Percentiles rank a stretch among this genome's conserved stretches.
These are phyloP conservation scores for Oryza meridionalis DNA, from an alignment of 176 grass and related monocot genomes.

Conservation along the genomic window DNA sequence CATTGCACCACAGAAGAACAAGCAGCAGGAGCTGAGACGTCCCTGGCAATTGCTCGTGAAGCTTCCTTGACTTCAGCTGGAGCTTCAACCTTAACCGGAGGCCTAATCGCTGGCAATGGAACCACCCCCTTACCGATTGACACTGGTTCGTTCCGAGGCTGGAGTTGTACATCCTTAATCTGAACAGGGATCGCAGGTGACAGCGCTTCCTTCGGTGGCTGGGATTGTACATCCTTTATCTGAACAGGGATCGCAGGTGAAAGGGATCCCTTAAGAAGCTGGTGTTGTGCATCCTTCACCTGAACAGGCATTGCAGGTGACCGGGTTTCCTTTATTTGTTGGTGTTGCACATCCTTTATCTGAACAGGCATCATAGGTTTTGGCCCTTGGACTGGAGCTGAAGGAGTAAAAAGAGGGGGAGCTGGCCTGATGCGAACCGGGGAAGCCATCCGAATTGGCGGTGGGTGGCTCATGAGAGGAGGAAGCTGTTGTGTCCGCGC, in stretches of 20 bases:
- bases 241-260: slow-evolving; percentile 54
- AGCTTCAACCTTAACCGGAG: slow-evolving; percentile 41
- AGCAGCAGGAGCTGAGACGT: slow-evolving; percentile 17
- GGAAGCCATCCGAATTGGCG: slow-evolving; percentile 74
- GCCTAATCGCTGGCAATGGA: background rate
- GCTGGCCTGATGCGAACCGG: slow-evolving; percentile 80
- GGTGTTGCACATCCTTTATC: slow-evolving; percentile 60
- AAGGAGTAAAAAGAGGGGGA: slow-evolving; percentile 66
- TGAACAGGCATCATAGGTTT: slow-evolving; percentile 57
- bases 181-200: slow-evolving; percentile 43
- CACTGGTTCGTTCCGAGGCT: slow-evolving; percentile 24
- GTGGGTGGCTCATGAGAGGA: slow-evolving; percentile 65
- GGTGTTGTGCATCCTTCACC: slow-evolving; percentile 60
- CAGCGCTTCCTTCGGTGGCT: slow-evolving; percentile 16
- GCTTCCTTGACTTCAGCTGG: slow-evolving; percentile 54
- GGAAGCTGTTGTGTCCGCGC: slow-evolving; percentile 61
- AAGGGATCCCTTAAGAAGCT: slow-evolving; percentile 30
- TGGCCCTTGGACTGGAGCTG: slow-evolving; percentile 38
- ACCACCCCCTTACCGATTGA: slow-evolving; percentile 2
- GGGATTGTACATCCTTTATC: slow-evolving; percentile 63
- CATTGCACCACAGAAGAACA: slow-evolving; percentile 27
- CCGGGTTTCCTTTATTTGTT: slow-evolving; percentile 27
- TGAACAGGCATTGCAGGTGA: slow-evolving; percentile 58
- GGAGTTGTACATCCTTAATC: slow-evolving; percentile 48
- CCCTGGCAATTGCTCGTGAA: slow-evolving; percentile 12